Percentiles rank a stretch among this genome's conserved stretches.
These are phyloP conservation scores for Combretum micranthum DNA, from an alignment of 345 rosid genomes.

Conservation along the genomic window DNA sequence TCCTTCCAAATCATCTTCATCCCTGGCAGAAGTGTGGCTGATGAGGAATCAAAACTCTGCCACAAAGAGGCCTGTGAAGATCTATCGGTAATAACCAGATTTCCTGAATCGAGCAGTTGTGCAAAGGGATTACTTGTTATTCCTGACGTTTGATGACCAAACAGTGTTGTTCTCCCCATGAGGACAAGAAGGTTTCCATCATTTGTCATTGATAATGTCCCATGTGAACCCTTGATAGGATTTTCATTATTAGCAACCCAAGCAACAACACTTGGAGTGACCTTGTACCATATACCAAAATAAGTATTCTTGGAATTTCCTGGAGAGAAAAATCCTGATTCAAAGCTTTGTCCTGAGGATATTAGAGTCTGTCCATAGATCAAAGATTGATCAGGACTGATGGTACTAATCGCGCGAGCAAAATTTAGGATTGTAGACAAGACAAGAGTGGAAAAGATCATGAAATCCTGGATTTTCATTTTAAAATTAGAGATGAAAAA, in stretches of 20 bases:
- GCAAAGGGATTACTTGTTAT: constrained; percentile 14
- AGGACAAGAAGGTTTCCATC: constrained; percentile 26
- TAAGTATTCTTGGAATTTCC: constrained; percentile 18
- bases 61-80: constrained; percentile 15
- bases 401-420: constrained; percentile 4
- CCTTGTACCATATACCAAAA: constrained; percentile 39
- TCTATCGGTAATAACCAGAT: constrained; percentile 28
- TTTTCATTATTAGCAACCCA: constrained; percentile 39
- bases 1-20: constrained; percentile 32
- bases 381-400: constrained; percentile 1
- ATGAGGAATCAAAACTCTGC: constrained; percentile 50
- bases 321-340: constrained; percentile 32
- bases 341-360: constrained; percentile 24
- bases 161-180: not conserved
- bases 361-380: constrained; percentile 14
- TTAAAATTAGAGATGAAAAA: too few relatives aligned
- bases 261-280: constrained; percentile 13
- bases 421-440: not conserved
- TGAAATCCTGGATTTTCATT: too few relatives aligned
- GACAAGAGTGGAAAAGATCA: too few relatives aligned
- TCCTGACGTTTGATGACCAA: constrained; percentile 32
- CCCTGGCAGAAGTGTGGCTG: constrained; percentile 29
- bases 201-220: constrained; percentile 18
- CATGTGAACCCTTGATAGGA: constrained; percentile 18
- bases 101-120: constrained; percentile 32